Base-by-base conservation (phyloP, 352 stramenopile species). In the Aphanomyces invadans region DNA sequence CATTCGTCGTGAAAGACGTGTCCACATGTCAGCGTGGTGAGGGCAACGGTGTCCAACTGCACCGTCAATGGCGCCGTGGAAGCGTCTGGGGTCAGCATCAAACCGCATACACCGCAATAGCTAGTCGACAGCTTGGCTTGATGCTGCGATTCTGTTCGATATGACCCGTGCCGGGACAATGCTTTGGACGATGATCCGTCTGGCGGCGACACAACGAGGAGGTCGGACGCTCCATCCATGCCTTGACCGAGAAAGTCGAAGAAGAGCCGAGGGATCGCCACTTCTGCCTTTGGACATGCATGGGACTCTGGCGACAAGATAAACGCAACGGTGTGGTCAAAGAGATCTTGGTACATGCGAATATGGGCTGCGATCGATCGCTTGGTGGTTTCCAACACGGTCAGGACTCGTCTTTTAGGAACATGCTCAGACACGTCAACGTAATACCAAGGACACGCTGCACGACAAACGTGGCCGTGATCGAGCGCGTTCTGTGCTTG, bases 1-100 rank as follows among this genome's bases (percentile, higher is more conserved):
- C 83, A 91, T 65, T 91, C 77, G 51, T 85, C 77, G 68, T 85
- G 77, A 68, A 85, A 85, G 11, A 57, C 2, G 19, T 57, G 49
- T 21, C 49, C 49, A 26, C 49, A 57, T 7, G 49, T 4, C 49
- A 57, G 29, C 4, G 7, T 57, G 21, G 49, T 36, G 5, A 29
- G 49, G 7, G 36, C 7, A 15, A 15, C 7, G 7, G 15, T 42
- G 36, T 42, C 36, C 36, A 42, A 7, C 36, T 15, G 15, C 15
- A 9, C 49, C 21, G 12, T 33, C 25, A 0, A 9, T 38, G 29
- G 19, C 49, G 23, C 11, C 29, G 12, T 11, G 29, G 10, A 9
- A 32, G 46, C 19, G 9, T 54, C 19, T 28, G 46, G 46, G 9
- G 46, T 29, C 17, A 57, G 49, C 12, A 21, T n/a, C 4, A 2